Base-by-base conservation (phyloP, 352 stramenopile genomes). In the Pythium folliculosum region DNA sequence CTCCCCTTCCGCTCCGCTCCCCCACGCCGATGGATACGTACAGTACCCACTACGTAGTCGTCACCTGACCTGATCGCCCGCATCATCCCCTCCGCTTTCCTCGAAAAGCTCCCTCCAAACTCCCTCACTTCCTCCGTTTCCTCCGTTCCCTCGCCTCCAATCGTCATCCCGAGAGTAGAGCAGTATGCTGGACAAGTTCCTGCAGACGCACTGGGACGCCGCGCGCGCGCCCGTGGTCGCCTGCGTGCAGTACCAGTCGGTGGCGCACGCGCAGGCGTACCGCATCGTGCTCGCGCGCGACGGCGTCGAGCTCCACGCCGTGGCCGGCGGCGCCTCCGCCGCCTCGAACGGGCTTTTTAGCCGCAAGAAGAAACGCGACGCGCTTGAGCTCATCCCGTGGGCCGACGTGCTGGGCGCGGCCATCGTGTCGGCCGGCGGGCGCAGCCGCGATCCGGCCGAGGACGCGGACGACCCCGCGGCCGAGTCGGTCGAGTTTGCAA, bases 351-450 rank as follows among this genome's bases (percentile, higher is more conserved):
- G 49, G 27, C 48, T 73, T 4, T 70, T 70, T 56, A 63, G 50
- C 22, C 54, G 55, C 56, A 70, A 74, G 61, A 65, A 74, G 50
- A 75, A 73, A 55, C 62, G 68, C 57, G 62, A 60, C 49, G 40
- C 51, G 5, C 5, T 67, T 2, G 78, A 79, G 19, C 51, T 82
- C 37, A 77, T 88, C 54, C 66, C 69, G n/a, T 90, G 79, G 81
- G 16, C 17, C 19, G 73, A 75, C 21, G 62, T 88, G 4, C 52
- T 90, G 35, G 81, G 81, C 17, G 77, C 79, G 2, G 67, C 70
- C 10, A 67, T 81, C 38, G 38, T 70, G 9, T 5, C 60, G 16
- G 67, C 73, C 32, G 74, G 71, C 13, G 63, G 27, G 57, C 10
- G 69, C 22, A 47, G 61, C 58, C 7, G 55, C 52, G 45, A 47